Evolutionary conservation across 2,329 filamentous ascomycete species (phyloP), one percentile per base, ranked within the genome.

Genomic region (Chalara sp.): DNA sequence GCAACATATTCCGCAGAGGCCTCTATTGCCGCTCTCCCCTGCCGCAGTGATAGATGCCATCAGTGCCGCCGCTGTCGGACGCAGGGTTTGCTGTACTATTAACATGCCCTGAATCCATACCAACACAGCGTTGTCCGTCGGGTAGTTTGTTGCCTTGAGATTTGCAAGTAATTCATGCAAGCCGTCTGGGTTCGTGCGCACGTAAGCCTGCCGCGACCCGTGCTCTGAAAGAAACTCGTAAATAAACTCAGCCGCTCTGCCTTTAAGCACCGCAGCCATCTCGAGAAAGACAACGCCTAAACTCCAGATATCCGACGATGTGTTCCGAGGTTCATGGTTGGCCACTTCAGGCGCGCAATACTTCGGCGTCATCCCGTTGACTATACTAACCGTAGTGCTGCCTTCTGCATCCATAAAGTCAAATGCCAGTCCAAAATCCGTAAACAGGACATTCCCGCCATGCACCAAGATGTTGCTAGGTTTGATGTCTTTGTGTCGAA

Each of bases 221-320:
- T 32, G 30, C 44, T 32, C 44, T 32, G n/a, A 30, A 32, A 46
- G 44, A 32, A 46, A 46, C 30, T 46, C 44, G 31, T 46, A 7
- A 46, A 46, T 46, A 5, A 31, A 46, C 37, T 49, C 40, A 39
- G 46, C 47, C 10, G 46, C 35, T 10, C 30, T 41, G 32, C 48
- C 49, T 31, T 49, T 51, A 2, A 54, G 32, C 12, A 57, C 48
- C 3, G 47, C 53, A 29, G 44, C 32, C 50, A 58, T 56, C 42
- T 58, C 55, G 10, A 53, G 44, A 46, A 52, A 58, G 3, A 59
- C 56, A 39, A 48, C 52, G 43, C 57, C 56, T n/a, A 59, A 42
- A 43, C 47, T 48, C 42, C 53, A 59, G 6, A 59, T 51, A 48
- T 59, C 56, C 13, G 47, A 48, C 4, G 46, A 42, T 39, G 40